phyloP scores from a whole-genome alignment of 306 rosid species.

The Fragaria vesca region DNA sequence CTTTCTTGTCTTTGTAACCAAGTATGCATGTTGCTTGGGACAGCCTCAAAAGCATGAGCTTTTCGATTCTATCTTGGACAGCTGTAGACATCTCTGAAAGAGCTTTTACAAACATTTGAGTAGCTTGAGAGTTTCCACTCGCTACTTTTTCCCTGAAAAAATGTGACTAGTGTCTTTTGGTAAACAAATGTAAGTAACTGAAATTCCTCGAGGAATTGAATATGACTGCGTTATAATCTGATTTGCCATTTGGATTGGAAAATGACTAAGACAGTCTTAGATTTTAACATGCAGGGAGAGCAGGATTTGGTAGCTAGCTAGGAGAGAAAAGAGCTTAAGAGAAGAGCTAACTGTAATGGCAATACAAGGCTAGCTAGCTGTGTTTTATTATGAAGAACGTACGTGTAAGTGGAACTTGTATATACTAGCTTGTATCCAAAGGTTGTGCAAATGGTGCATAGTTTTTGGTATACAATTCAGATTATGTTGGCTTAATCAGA shows the following conservation, averaged over 20 bases:
- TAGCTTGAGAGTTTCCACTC: constrained; percentile 61
- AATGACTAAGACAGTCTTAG: constrained; percentile 29
- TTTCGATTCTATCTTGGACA: constrained; percentile 36
- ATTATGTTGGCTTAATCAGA: no score
- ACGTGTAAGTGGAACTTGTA: background rate
- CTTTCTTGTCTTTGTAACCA: constrained; percentile 85
- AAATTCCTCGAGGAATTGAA: constrained; percentile 35
- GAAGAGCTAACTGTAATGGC: background rate
- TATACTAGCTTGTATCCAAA: background rate
- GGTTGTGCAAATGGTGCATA: background rate
- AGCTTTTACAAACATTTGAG: constrained; percentile 54
- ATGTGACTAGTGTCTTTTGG: constrained; percentile 31
- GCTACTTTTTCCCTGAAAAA: constrained; percentile 34
- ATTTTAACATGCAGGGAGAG: constrained; percentile 27
- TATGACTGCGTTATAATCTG: constrained; percentile 18
- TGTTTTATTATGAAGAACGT: background rate
- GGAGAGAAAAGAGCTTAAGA: constrained; percentile 25
- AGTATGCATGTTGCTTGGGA: constrained; percentile 68
- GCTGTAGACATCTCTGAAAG: constrained; percentile 28
- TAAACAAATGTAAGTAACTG: constrained; percentile 34
- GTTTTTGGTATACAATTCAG: background rate
- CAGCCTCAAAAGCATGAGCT: constrained; percentile 50
- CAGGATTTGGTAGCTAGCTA: constrained; percentile 41
- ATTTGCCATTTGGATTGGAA: constrained; percentile 32
- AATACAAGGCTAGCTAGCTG: background rate